These are phyloP conservation scores for Echria macrotheca DNA, from an alignment of 495 filamentous ascomycete species.

Conservation along the genomic window DNA sequence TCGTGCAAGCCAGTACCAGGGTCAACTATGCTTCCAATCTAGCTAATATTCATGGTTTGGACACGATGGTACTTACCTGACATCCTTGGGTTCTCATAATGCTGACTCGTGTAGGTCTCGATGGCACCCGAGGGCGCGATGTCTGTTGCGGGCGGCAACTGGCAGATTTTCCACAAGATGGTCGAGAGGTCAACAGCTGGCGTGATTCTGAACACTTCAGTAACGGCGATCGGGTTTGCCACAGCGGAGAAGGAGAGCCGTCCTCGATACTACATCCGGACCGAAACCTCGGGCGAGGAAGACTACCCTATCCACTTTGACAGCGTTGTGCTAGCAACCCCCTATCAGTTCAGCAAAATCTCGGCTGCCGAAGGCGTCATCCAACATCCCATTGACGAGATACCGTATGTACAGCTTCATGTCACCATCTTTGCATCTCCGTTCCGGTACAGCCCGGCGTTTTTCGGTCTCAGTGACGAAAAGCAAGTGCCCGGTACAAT, in stretches of 20 bases:
- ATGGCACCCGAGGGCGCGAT: conserved; percentile 86
- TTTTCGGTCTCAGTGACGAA: conserved; percentile 58
- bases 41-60: conserved; percentile 75
- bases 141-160: conserved; percentile 80
- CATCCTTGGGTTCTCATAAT: too few relatives aligned
- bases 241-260: conserved; percentile 9
- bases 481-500: conserved; percentile 61
- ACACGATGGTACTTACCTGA: conserved; percentile 85
- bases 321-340: conserved; percentile 72
- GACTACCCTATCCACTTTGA: conserved; percentile 55
- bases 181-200: conserved; percentile 55
- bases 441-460: conserved; percentile 55
- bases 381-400: conserved; percentile 54
- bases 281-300: conserved; percentile 22
- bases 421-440: conserved; percentile 86
- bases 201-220: conserved; percentile 63
- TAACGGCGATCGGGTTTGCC: conserved; percentile 53
- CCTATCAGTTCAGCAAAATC: conserved; percentile 66
- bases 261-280: conserved; percentile 50
- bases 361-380: conserved; percentile 36
- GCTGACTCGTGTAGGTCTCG: conserved; percentile 39
- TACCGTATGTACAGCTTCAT: conserved; percentile 77
- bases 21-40: conserved; percentile 97
- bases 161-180: conserved; percentile 89
- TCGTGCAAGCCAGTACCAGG: conserved; percentile 86